A percentile compares a stretch with the other conserved stretches of the same genome.
Conservation (phyloP, 805 yeast genomes). For the Candida gorgasii region DNA sequence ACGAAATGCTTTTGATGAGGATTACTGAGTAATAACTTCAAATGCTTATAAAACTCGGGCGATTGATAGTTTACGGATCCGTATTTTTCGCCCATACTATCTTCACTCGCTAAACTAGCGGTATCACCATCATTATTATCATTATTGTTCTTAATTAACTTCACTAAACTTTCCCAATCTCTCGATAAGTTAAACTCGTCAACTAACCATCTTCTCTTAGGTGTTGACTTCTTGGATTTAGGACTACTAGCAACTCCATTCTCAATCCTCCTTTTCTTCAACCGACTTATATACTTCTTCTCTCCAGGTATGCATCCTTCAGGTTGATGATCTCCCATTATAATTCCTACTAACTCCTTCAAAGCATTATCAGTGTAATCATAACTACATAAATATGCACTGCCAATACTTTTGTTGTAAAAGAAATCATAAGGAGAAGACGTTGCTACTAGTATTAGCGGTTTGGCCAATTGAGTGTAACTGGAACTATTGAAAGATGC, state of each 20-base stretch:
- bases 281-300: constrained; percentile 29
- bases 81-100: constrained; percentile 11
- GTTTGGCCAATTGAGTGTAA: constrained; percentile 40
- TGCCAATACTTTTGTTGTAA: constrained; percentile 53
- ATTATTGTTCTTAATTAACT: constrained; percentile 44
- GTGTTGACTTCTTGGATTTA: constrained; percentile 17
- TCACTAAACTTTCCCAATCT: constrained; percentile 50
- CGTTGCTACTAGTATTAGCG: constrained; percentile 59
- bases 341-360: constrained; percentile 47
- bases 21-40: constrained; percentile 31
- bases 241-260: constrained; percentile 6
- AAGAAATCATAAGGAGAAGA: constrained; percentile 64
- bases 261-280: constrained; percentile 24
- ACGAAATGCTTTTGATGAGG: constrained; percentile 50
- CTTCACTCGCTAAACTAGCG: constrained; percentile 17
- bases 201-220: constrained; percentile 54
- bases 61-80: constrained; percentile 23
- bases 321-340: constrained; percentile 55
- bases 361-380: constrained; percentile 58
- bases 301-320: constrained; percentile 61
- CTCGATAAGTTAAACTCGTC: constrained; percentile 52
- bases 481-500: constrained; percentile 23
- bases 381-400: constrained; percentile 59
- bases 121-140: constrained; percentile 20
- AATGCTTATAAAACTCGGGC: constrained; percentile 29